phyloP scores from a whole-genome alignment of 2,329 filamentous ascomycete species.

The Pseudocercospora vitis region DNA sequence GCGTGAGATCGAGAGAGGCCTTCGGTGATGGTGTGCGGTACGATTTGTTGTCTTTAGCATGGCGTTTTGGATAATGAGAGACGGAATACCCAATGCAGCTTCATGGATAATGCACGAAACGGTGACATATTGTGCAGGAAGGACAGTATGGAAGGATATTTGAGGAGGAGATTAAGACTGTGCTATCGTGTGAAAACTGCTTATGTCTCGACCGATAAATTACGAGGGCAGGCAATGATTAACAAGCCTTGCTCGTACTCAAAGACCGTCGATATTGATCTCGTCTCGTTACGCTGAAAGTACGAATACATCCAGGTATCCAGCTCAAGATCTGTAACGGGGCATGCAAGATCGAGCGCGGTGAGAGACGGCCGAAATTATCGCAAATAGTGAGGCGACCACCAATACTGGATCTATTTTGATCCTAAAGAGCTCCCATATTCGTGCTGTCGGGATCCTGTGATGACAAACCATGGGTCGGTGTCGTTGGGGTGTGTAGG shows the following conservation, averaged over 20 bases:
- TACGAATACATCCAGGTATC: conserved; percentile 21
- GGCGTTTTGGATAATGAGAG: conserved; percentile 3
- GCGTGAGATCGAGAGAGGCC: conserved; percentile 22
- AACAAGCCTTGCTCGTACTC: conserved; percentile 32
- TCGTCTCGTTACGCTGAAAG: conserved; percentile 26
- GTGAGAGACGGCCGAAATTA: conserved; percentile 29
- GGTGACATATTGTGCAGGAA: neutral
- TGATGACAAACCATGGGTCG: too few relatives aligned
- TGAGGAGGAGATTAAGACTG: conserved; percentile 33
- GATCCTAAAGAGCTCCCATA: too few relatives aligned
- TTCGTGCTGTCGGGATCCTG: too few relatives aligned
- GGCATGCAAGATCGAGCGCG: conserved; percentile 34
- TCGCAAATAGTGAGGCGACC: neutral
- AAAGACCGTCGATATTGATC: conserved; percentile 34
- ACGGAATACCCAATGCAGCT: conserved; percentile 15
- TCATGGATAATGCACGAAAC: neutral
- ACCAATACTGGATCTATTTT: too few relatives aligned
- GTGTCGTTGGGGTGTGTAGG: too few relatives aligned
- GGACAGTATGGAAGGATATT: conserved; percentile 28
- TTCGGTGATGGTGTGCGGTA: neutral
- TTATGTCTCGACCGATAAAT: conserved; percentile 35
- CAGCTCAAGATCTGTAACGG: conserved; percentile 35
- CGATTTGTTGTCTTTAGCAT: conserved; percentile 8
- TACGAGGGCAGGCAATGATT: conserved; percentile 30
- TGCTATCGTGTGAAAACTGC: neutral